phyloP scores from a whole-genome alignment of 2,329 filamentous ascomycete genomes.

The Phyllosticta citribraziliensis region DNA sequence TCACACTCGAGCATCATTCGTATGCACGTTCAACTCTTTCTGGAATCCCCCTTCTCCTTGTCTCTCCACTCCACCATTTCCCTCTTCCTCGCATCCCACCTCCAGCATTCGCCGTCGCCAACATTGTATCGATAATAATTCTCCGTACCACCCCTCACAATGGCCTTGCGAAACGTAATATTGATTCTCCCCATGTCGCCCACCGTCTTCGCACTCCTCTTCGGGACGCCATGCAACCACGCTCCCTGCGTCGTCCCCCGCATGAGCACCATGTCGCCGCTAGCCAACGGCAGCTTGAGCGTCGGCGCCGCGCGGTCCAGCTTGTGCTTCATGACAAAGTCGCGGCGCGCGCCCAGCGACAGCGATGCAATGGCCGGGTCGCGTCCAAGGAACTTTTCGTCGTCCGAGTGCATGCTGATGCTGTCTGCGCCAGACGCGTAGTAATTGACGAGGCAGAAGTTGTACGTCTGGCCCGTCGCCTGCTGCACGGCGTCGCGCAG shows the following conservation, averaged over 20 bases:
- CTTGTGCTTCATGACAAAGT: slow-evolving; percentile 76
- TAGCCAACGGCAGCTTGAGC: slow-evolving; percentile 46
- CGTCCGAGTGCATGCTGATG: slow-evolving; percentile 71
- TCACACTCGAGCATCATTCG: background rate
- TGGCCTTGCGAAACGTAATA: slow-evolving; percentile 65
- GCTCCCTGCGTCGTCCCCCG: slow-evolving; percentile 61
- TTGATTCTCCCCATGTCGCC: slow-evolving; percentile 56
- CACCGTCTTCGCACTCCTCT: slow-evolving; percentile 45
- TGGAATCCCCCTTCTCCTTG: background rate
- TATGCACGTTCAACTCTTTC: background rate
- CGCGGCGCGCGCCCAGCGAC: slow-evolving; percentile 59
- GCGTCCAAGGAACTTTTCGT: slow-evolving; percentile 64
- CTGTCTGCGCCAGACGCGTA: slow-evolving; percentile 69
- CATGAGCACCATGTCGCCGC: slow-evolving; percentile 75
- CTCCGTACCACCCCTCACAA: slow-evolving; percentile 63
- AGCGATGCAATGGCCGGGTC: slow-evolving; percentile 67
- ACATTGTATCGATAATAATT: slow-evolving; percentile 84
- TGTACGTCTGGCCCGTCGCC: slow-evolving; percentile 58
- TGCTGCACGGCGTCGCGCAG: slow-evolving; percentile 55
- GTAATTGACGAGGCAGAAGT: slow-evolving; percentile 76
- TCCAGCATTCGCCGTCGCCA: slow-evolving; percentile 56
- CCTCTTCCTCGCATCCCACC: slow-evolving; percentile 50
- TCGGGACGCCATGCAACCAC: slow-evolving; percentile 72
- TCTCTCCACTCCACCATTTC: slow-evolving; percentile 39
- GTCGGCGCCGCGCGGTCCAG: slow-evolving; percentile 33